Percentiles rank a stretch among this genome's conserved stretches.
Evolutionary conservation across 179 eudicot genomes (phyloP).

Genomic region (Actinidia chinensis): DNA sequence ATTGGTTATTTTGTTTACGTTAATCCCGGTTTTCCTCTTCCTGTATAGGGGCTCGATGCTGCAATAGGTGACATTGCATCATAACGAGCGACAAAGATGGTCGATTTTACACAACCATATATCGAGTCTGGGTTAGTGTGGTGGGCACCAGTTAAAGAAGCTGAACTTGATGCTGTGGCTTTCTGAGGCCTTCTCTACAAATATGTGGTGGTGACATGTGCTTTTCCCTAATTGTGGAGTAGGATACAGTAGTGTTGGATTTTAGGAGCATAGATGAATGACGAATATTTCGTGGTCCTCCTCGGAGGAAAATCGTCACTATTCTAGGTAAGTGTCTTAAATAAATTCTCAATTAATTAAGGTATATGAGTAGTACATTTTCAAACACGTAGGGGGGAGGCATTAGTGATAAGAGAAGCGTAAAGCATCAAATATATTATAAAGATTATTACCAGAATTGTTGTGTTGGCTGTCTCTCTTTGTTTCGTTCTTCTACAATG

Average conservation of each 20-base stretch:
- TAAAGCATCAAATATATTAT: background rate
- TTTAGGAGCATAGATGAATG: constrained; percentile 67
- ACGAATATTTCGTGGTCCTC: constrained; percentile 88
- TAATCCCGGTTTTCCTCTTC: background rate
- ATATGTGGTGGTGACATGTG: constrained; percentile 65
- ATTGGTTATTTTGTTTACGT: background rate
- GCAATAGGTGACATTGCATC: constrained; percentile 80
- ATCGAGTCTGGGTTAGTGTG: constrained; percentile 79
- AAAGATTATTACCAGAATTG: background rate
- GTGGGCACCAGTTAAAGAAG: constrained; percentile 59
- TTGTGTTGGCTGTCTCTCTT: constrained; percentile 2
- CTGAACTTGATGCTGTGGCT: constrained; percentile 51
- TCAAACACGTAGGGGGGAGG: background rate
- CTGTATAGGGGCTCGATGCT: constrained; percentile 62
- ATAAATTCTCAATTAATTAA: background rate
- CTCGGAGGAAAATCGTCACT: constrained; percentile 56
- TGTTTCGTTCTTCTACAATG: background rate
- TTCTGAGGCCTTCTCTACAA: constrained; percentile 63
- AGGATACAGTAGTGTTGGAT: constrained; percentile 69
- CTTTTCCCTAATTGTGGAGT: constrained; percentile 58
- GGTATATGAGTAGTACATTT: background rate
- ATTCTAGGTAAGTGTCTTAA: constrained; percentile 44
- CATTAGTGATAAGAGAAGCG: background rate
- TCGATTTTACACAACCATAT: constrained; percentile 80
- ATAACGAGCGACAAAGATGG: constrained; percentile 53